Evolutionary conservation across 192 early-diverging fungal genomes (phyloP).

Genomic region (Chytriomyces confervae): DNA sequence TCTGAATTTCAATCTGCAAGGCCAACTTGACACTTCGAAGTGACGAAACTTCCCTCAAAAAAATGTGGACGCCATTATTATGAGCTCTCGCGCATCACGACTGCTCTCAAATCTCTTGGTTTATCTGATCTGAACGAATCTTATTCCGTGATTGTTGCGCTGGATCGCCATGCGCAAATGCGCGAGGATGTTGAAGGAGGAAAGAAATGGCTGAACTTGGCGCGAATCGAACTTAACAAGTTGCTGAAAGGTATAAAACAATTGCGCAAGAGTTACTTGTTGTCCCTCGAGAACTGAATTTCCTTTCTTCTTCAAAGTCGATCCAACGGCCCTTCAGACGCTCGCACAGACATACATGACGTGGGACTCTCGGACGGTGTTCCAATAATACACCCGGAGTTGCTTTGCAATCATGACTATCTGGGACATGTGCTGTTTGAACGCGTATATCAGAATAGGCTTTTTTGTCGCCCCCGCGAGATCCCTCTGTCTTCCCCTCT

Average conservation of each 20-base stretch:
- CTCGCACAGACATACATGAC: constrained; percentile 25
- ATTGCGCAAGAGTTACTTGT: background rate
- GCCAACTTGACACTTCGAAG: constrained; percentile 7
- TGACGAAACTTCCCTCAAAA: background rate
- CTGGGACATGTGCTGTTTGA: too few species aligned
- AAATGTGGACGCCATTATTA: constrained; percentile 25
- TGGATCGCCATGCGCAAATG: constrained; percentile 18
- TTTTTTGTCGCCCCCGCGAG: too few species aligned
- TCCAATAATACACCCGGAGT: too few species aligned
- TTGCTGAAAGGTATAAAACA: constrained; percentile 12
- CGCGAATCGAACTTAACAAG: constrained; percentile 27
- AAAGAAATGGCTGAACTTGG: constrained; percentile 25
- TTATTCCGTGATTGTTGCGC: background rate
- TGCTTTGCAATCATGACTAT: too few species aligned
- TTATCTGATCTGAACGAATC: constrained; percentile 12
- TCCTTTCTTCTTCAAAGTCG: background rate
- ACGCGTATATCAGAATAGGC: too few species aligned
- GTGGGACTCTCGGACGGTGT: too few species aligned
- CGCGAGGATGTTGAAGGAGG: background rate
- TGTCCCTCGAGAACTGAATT: background rate
- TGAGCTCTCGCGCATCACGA: background rate
- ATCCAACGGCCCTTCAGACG: background rate
- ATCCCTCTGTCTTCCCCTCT: too few species aligned
- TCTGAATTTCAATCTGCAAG: background rate
- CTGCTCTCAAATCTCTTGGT: background rate